Percentiles rank a stretch among this genome's conserved stretches.
Conservation (phyloP, 1,284 basidiomycete genomes). For the Cryptococcus maquisensis region DNA sequence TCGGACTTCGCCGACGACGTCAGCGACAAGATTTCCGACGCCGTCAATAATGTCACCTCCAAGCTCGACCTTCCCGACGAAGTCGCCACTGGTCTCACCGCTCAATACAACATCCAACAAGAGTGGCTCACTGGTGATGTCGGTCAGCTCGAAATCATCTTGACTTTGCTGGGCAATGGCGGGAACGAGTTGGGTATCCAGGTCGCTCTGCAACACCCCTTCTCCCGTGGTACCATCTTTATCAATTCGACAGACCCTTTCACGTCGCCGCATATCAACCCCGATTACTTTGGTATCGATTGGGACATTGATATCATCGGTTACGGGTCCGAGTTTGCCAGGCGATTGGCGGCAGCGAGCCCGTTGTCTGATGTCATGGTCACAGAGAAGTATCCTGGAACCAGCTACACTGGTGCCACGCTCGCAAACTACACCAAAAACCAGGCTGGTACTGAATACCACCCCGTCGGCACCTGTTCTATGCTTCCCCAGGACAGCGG, state of each 20-base stretch:
- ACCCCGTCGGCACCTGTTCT: conserved; percentile 60
- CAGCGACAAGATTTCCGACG: conserved; percentile 58
- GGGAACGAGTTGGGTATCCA: conserved; percentile 40
- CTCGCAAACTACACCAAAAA: conserved; percentile 38
- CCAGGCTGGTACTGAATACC: conserved; percentile 50
- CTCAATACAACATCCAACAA: conserved; percentile 40
- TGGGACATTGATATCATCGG: conserved; percentile 41
- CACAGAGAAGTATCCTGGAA: conserved; percentile 28
- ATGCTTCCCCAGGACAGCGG: conserved; percentile 62
- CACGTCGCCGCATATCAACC: conserved; percentile 59
- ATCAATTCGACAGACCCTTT: conserved; percentile 59
- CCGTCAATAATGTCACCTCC: conserved; percentile 63
- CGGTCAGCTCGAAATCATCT: conserved; percentile 47
- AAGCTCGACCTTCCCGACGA: conserved; percentile 32
- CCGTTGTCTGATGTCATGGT: conserved; percentile 33
- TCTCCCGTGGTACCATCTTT: conserved; percentile 48
- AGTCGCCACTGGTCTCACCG: conserved; percentile 36
- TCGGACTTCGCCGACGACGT: conserved; percentile 52
- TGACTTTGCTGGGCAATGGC: conserved; percentile 40
- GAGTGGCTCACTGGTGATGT: conserved; percentile 28
- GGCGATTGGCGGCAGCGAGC: conserved; percentile 30
- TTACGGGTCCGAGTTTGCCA: conserved; percentile 32
- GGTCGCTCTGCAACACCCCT: conserved; percentile 48
- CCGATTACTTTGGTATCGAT: conserved; percentile 55
- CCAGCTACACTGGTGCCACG: conserved; percentile 26